A percentile compares a stretch with the other conserved stretches of the same genome.
phyloP scores from a whole-genome alignment of 805 yeast species.

The Saccharomycopsis sp. region DNA sequence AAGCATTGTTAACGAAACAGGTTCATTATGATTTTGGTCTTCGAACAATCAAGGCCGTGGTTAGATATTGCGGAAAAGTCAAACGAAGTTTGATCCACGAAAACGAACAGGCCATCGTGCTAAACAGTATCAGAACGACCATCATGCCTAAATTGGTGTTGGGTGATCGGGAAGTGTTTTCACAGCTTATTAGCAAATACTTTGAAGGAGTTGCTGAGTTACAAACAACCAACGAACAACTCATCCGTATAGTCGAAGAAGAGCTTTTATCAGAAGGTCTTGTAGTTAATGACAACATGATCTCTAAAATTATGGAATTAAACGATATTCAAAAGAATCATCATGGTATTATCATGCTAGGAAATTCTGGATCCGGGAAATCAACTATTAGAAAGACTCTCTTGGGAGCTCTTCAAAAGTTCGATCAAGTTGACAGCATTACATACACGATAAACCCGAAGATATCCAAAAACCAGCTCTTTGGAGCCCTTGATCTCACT shows the following conservation, averaged over 20 bases:
- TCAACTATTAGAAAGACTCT: conserved; percentile 46
- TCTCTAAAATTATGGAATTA: conserved; percentile 18
- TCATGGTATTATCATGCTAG: conserved; percentile 79
- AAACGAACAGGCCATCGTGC: conserved; percentile 26
- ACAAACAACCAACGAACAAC: not conserved
- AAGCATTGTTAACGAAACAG: conserved; percentile 41
- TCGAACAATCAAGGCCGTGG: conserved; percentile 65
- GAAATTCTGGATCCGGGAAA: conserved; percentile 73
- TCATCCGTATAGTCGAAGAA: not conserved
- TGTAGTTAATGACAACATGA: not conserved
- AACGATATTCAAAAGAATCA: conserved; percentile 32
- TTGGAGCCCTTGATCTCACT: conserved; percentile 63
- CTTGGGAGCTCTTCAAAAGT: conserved; percentile 35
- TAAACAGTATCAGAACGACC: conserved; percentile 51
- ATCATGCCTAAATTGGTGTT: conserved; percentile 61
- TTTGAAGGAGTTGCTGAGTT: not conserved
- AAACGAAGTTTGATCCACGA: conserved; percentile 26
- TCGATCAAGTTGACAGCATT: conserved; percentile 34
- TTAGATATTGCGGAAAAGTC: conserved; percentile 51
- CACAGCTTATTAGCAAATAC: conserved; percentile 15
- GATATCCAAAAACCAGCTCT: conserved; percentile 58
- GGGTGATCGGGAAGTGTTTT: conserved; percentile 43
- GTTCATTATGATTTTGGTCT: conserved; percentile 87
- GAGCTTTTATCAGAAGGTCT: conserved; percentile 8
- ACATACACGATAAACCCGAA: conserved; percentile 64